Evolutionary conservation across 1,139 yeast species (phyloP), one percentile per base, ranked within the genome.

Genomic region (Debaryomycetaceae sp.): DNA sequence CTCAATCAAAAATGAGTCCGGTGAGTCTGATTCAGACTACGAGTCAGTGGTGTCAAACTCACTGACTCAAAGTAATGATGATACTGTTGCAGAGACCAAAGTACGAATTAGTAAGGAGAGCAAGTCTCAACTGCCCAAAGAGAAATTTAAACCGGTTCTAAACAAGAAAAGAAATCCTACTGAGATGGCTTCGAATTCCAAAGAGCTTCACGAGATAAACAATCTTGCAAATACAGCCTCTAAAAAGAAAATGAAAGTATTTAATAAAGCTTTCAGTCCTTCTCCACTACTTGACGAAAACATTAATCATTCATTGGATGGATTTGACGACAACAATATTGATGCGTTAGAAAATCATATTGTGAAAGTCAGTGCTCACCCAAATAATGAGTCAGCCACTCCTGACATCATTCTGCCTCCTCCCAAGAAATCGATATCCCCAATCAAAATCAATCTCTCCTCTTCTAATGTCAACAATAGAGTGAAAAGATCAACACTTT

Each of bases 241-340:
- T 20, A 42, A 43, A 44, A 55, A 48, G 41, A 60, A 58, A 42
- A 48, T 59, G 38, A 59, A 54, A 44, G 47, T 60, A 24, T 45
- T 48, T 5, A 51, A 46, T 13, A 39, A 42, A 38, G 41, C 37
- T 34, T 20, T 42, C 35, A 48, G 56, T 4, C 51, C 65, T 0
- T 54, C 63, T 1, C 55, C 56, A 3, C 49, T 59, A 5, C 50
- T 56, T 22, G 54, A 53, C 47, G 71, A 67, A 42, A 42, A 54
- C 5, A 67, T 73, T 0, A 56, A 64, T 38, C 70, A 68, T 33
- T 64, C 68, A 36, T 49, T 66, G 7, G 74, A 72, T 13, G 72
- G 69, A 36, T 71, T 70, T 45, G 70, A 62, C 6, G 76, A 68
- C 42, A 56, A 55, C 3, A 66, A 70, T 46, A 40, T 71, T 6